A percentile compares a stretch with the other conserved stretches of the same genome.
Conservation (phyloP, 1,284 basidiomycete species). For the Mycena sp. region DNA sequence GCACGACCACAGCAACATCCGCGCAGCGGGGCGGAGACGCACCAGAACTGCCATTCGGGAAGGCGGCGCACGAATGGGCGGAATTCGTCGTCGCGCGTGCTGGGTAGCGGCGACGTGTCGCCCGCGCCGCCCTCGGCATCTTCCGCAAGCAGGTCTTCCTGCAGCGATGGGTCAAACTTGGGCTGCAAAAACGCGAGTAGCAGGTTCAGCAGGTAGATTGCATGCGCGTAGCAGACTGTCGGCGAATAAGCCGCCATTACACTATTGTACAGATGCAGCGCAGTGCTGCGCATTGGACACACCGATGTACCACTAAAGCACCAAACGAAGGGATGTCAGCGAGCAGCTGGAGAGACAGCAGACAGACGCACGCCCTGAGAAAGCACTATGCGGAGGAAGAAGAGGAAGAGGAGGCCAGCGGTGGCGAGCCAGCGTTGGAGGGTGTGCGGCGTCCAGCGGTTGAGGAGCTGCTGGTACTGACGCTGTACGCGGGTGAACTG, state of each 20-base stretch:
- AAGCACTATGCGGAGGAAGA: constrained; percentile 89
- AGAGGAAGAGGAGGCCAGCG: constrained; percentile 76
- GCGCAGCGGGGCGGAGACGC: constrained; percentile 43
- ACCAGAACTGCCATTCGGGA: constrained; percentile 98
- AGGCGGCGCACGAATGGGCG: constrained; percentile 95
- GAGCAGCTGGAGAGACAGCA: no score
- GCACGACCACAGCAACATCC: constrained; percentile 62
- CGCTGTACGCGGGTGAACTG: constrained; percentile 64
- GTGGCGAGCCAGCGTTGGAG: constrained; percentile 92
- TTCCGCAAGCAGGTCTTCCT: constrained; percentile 92
- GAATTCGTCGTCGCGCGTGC: constrained; percentile 89
- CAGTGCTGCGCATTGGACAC: constrained; percentile 40
- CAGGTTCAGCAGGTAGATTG: constrained; percentile 93
- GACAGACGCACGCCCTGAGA: constrained; percentile 85
- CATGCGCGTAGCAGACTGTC: constrained; percentile 69
- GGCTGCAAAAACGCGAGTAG: constrained; percentile 91
- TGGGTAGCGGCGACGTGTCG: constrained; percentile 57
- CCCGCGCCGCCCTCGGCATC: constrained; percentile 89
- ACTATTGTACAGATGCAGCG: no score
- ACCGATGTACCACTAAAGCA: constrained; percentile 95
- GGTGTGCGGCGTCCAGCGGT: constrained; percentile 91
- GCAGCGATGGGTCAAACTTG: constrained; percentile 95
- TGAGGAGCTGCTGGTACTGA: constrained; percentile 86
- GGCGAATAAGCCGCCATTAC: no score
- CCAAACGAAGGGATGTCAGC: no score